Evolutionary conservation across 495 filamentous ascomycete genomes (phyloP).

Genomic region (Lasiosphaeria hispida): DNA sequence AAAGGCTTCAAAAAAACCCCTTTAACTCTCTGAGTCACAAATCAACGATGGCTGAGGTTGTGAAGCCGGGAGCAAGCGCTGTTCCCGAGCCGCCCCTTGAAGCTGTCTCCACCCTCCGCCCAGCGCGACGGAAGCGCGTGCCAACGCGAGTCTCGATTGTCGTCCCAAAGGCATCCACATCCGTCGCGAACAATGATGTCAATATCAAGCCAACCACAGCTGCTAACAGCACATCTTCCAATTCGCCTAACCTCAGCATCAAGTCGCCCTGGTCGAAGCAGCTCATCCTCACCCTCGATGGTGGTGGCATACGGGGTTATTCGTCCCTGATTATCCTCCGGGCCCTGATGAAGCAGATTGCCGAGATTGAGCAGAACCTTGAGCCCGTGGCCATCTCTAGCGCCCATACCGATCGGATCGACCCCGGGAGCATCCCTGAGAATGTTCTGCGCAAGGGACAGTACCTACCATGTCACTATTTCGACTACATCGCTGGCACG

Average conservation of each 20-base stretch:
- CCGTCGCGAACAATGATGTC: conserved; percentile 15
- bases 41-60: conserved; percentile 26
- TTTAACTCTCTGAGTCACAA: conserved; percentile 1
- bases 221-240: conserved; percentile 8
- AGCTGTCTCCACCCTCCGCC: conserved; percentile 24
- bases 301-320: conserved; percentile 33
- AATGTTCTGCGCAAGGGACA: conserved; percentile 38
- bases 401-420: conserved; percentile 28
- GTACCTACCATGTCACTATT: conserved; percentile 51
- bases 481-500: conserved; percentile 42
- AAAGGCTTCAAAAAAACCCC: background rate
- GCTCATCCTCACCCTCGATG: conserved; percentile 33
- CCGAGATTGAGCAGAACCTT: conserved; percentile 22
- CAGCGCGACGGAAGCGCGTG: conserved; percentile 19
- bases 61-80: conserved; percentile 7
- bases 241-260: conserved; percentile 20
- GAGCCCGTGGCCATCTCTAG: conserved; percentile 21
- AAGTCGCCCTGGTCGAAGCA: conserved; percentile 28
- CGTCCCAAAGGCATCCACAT: conserved; percentile 18
- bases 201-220: background rate
- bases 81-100: conserved; percentile 2
- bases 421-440: conserved; percentile 39
- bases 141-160: conserved; percentile 30
- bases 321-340: conserved; percentile 32
- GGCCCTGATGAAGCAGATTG: conserved; percentile 29